Percentiles rank a stretch among this genome's conserved stretches.
phyloP scores from a whole-genome alignment of 106 monocot species.

The Posidonia australis region DNA sequence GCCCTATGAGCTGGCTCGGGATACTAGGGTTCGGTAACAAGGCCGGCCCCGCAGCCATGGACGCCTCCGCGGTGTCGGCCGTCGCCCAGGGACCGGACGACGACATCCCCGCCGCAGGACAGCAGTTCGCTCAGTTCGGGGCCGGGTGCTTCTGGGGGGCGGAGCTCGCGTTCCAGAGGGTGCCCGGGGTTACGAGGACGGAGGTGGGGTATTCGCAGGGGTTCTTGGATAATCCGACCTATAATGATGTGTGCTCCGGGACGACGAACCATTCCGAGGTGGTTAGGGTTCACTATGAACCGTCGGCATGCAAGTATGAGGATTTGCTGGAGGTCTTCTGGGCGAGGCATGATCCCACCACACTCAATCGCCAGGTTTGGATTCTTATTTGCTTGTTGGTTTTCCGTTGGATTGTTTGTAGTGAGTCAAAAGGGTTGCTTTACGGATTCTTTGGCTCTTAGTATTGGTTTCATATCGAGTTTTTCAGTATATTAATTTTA shows the following conservation, averaged over 20 bases:
- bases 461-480: too few relatives aligned
- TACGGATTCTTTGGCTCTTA: too few relatives aligned
- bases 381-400: not conserved
- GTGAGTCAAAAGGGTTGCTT: too few relatives aligned
- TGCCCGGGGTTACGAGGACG: constrained; percentile 62
- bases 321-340: constrained; percentile 73
- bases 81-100: constrained; percentile 64
- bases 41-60: constrained; percentile 12
- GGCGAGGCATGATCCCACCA: constrained; percentile 74
- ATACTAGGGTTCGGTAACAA: constrained; percentile 50
- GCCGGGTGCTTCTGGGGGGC: constrained; percentile 98
- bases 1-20: constrained; percentile 43
- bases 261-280: constrained; percentile 66
- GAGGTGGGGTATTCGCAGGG: constrained; percentile 94
- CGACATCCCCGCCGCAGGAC: constrained; percentile 52
- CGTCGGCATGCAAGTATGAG: constrained; percentile 49
- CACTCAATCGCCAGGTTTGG: constrained; percentile 75
- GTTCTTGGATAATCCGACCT: constrained; percentile 50
- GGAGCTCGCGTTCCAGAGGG: constrained; percentile 83
- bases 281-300: constrained; percentile 77
- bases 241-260: constrained; percentile 80
- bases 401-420: not conserved
- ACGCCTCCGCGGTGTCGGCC: constrained; percentile 29
- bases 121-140: constrained; percentile 78
- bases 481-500: too few relatives aligned